phyloP scores from a whole-genome alignment of 164 flowering plant species.

The Pachysandra terminalis region DNA sequence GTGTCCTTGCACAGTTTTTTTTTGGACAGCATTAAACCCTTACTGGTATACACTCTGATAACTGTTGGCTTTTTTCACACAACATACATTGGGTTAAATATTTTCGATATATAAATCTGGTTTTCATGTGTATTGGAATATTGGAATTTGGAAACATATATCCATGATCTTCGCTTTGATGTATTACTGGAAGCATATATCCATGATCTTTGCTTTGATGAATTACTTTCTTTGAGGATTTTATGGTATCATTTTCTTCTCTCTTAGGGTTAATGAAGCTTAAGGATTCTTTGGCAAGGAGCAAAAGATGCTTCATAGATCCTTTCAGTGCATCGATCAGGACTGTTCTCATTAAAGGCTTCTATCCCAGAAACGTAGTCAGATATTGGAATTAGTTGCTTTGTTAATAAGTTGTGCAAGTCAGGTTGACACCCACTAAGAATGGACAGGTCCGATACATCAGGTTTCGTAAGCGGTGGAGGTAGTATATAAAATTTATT shows the following conservation, averaged over 20 bases:
- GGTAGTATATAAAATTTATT: slow-evolving; percentile 17
- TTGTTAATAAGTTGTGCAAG: slow-evolving; percentile 7
- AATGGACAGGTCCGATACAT: slow-evolving; percentile 31
- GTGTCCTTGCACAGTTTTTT: not conserved
- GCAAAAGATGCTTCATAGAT: slow-evolving; percentile 32
- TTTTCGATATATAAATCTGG: not conserved
- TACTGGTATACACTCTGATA: not conserved
- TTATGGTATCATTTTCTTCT: slow-evolving; percentile 3
- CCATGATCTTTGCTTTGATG: not conserved
- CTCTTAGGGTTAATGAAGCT: slow-evolving; percentile 49
- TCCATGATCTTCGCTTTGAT: not conserved
- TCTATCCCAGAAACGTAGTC: slow-evolving; percentile 60
- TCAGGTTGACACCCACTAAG: slow-evolving; percentile 14
- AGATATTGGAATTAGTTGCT: slow-evolving; percentile 35
- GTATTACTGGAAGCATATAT: too few species aligned
- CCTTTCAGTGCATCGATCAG: slow-evolving; percentile 22
- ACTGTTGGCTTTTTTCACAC: not conserved
- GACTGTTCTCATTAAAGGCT: slow-evolving; percentile 40
- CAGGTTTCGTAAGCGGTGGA: slow-evolving; percentile 86
- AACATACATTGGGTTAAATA: not conserved
- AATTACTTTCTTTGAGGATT: slow-evolving; percentile 8
- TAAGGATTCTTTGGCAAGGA: slow-evolving; percentile 23
- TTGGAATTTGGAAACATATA: too few species aligned
- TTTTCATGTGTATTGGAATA: too few species aligned
- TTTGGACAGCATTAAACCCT: not conserved